A percentile compares a stretch with the other conserved stretches of the same genome.
phyloP scores from a whole-genome alignment of 2,329 filamentous ascomycete species.

The Colletotrichum melonis region DNA sequence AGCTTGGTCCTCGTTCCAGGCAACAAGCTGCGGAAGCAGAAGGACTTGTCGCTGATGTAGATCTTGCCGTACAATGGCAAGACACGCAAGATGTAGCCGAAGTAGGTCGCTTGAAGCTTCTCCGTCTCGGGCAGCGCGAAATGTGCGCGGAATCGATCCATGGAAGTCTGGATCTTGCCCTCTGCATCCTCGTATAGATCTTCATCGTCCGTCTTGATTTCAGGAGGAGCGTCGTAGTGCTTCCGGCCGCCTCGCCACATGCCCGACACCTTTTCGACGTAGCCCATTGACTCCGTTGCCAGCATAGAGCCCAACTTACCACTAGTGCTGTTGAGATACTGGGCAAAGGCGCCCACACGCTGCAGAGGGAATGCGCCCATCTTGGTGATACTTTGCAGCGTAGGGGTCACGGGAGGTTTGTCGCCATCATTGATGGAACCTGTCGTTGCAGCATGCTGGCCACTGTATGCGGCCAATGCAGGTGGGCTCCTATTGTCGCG shows the following conservation, averaged over 20 bases:
- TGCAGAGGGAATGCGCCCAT: slow-evolving; percentile 84
- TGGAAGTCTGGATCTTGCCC: slow-evolving; percentile 72
- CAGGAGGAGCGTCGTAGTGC: slow-evolving; percentile 79
- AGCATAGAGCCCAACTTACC: slow-evolving; percentile 85
- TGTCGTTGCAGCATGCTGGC: slow-evolving; percentile 52
- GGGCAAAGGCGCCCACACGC: slow-evolving; percentile 84
- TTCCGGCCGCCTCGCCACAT: slow-evolving; percentile 95
- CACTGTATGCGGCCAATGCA: slow-evolving; percentile 23
- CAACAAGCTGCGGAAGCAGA: slow-evolving; percentile 93
- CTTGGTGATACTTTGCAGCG: slow-evolving; percentile 64
- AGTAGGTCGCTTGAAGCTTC: slow-evolving; percentile 88
- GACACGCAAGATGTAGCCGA: slow-evolving; percentile 89
- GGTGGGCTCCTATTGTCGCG: slow-evolving; percentile 22
- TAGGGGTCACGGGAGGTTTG: slow-evolving; percentile 47
- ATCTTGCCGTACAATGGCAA: slow-evolving; percentile 96
- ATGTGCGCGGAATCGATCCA: slow-evolving; percentile 87
- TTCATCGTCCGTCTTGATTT: slow-evolving; percentile 65
- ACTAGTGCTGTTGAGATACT: slow-evolving; percentile 82
- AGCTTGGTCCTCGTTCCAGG: slow-evolving; percentile 92
- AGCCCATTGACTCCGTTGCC: slow-evolving; percentile 93
- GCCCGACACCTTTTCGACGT: slow-evolving; percentile 94
- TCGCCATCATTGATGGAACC: slow-evolving; percentile 47
- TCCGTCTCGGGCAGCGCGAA: slow-evolving; percentile 90
- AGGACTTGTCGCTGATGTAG: slow-evolving; percentile 87
- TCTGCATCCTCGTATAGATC: slow-evolving; percentile 67